Percentiles rank a stretch among this genome's conserved stretches.
Evolutionary conservation across 495 filamentous ascomycete genomes (phyloP).

Genomic region (Neurospora terricola): DNA sequence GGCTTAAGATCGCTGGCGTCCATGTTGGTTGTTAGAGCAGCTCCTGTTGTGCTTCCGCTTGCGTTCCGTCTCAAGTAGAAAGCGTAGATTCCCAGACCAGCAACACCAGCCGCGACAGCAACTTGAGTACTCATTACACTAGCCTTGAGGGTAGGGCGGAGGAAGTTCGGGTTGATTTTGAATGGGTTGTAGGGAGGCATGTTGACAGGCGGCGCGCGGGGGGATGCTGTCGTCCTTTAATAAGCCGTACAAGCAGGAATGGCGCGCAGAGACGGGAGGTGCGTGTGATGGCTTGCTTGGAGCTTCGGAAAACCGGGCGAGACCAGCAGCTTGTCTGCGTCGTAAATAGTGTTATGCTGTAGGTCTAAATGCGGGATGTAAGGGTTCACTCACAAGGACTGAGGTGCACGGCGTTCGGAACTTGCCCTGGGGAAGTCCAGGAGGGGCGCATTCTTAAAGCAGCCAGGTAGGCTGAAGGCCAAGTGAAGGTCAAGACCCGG

Average conservation of each 20-base stretch:
- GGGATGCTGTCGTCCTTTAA: conserved; percentile 1
- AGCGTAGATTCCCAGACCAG: conserved; percentile 19
- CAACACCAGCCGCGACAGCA: conserved; percentile 17
- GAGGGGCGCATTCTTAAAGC: background rate
- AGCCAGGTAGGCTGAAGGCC: background rate
- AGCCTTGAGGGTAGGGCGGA: conserved; percentile 9
- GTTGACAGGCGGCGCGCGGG: background rate
- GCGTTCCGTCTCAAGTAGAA: conserved; percentile 10
- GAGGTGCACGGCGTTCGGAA: background rate
- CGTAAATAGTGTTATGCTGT: background rate
- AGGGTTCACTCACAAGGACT: background rate
- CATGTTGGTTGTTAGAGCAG: background rate
- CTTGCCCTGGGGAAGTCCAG: background rate
- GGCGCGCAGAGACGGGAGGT: background rate
- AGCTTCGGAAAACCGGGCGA: background rate
- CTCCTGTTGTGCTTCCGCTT: background rate
- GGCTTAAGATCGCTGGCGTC: background rate
- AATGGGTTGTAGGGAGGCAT: conserved; percentile 7
- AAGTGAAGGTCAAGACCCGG: background rate
- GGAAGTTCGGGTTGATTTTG: background rate
- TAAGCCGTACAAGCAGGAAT: background rate
- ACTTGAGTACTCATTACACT: conserved; percentile 19
- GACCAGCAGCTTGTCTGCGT: background rate
- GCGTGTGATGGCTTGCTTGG: background rate
- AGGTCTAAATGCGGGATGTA: background rate